phyloP scores from a whole-genome alignment of 2,329 filamentous ascomycete species.

The Neophaeococcomyces mojaviensis region DNA sequence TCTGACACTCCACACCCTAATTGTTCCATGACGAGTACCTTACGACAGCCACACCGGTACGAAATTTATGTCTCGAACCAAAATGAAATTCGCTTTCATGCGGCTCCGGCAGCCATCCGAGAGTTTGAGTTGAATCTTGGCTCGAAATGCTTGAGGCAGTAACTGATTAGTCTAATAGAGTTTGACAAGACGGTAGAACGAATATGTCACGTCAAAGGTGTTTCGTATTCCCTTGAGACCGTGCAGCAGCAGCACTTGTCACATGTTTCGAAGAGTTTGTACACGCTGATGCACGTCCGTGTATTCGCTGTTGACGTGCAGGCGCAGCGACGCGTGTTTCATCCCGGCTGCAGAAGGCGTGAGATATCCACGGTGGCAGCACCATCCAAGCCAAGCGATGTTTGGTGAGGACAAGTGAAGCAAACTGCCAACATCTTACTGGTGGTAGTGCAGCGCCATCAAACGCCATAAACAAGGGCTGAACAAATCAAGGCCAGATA shows the following conservation, averaged over 20 bases:
- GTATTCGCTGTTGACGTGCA: too few species aligned
- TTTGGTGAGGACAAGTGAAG: background rate
- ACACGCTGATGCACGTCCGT: background rate
- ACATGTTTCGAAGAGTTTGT: slow-evolving; percentile 1
- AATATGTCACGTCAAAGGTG: too few species aligned
- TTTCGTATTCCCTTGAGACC: too few species aligned
- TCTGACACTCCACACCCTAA: too few species aligned
- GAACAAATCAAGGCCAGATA: background rate
- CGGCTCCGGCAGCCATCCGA: background rate
- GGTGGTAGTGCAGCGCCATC: background rate
- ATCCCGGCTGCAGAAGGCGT: background rate
- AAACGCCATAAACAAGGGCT: background rate
- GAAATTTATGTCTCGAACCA: too few species aligned
- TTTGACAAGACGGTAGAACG: too few species aligned
- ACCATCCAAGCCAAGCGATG: slow-evolving; percentile 1
- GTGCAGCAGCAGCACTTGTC: background rate
- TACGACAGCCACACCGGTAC: too few species aligned
- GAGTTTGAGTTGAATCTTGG: too few species aligned
- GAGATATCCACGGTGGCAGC: background rate
- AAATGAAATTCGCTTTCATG: background rate
- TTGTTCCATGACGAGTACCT: too few species aligned
- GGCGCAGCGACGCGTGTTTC: slow-evolving; percentile 7
- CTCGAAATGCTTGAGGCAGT: too few species aligned
- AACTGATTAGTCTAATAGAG: too few species aligned
- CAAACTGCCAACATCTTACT: background rate